Conservation (phyloP, 1,284 basidiomycete genomes). For the Boletus mariae region DNA sequence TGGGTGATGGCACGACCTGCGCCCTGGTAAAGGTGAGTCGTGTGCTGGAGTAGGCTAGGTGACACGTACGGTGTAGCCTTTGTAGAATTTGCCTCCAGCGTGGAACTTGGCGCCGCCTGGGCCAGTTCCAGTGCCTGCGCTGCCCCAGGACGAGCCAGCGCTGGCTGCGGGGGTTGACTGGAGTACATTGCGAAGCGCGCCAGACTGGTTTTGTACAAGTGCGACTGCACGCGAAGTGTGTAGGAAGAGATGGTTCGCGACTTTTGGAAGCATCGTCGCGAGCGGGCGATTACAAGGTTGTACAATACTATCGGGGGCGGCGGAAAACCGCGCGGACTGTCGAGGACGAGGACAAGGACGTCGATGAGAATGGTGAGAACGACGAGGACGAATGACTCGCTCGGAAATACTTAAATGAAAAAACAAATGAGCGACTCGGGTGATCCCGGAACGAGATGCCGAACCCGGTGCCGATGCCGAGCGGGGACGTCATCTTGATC, state of each 20-base stretch:
- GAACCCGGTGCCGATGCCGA: background rate
- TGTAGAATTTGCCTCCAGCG: conserved; percentile 64
- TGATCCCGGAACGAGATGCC: background rate
- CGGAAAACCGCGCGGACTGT: background rate
- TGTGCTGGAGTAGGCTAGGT: background rate
- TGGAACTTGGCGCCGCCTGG: conserved; percentile 66
- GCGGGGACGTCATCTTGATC: background rate
- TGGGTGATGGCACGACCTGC: conserved; percentile 59
- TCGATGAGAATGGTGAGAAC: background rate
- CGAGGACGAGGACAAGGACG: background rate
- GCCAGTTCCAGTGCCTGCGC: conserved; percentile 52
- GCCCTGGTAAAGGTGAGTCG: conserved; percentile 39
- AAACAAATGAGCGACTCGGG: background rate
- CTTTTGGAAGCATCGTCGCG: conserved; percentile 68
- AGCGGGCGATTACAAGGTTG: too few species aligned
- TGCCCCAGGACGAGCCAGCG: conserved; percentile 56
- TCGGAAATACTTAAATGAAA: background rate
- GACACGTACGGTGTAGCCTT: conserved; percentile 49
- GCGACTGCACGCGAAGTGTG: conserved; percentile 71
- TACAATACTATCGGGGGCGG: background rate
- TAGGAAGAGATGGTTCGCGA: conserved; percentile 70
- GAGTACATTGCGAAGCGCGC: conserved; percentile 68
- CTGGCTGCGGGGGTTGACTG: conserved; percentile 45
- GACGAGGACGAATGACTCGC: background rate
- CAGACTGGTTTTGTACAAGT: conserved; percentile 65